A percentile compares a stretch with the other conserved stretches of the same genome.
Evolutionary conservation across 352 stramenopile genomes (phyloP).

Genomic region (Peronosclerospora sorghi): DNA sequence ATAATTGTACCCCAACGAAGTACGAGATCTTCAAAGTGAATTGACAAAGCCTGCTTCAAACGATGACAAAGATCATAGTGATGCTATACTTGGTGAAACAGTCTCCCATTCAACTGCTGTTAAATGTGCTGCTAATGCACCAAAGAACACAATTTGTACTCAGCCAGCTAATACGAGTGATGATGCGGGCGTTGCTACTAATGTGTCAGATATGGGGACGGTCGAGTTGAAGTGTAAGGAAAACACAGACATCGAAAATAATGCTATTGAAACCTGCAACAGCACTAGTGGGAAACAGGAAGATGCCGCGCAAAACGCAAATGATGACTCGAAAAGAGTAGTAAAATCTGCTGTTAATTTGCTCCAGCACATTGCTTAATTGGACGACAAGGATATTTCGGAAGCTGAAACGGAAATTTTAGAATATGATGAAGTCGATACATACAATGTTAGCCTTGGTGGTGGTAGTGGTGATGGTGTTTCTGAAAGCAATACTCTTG

Average conservation of each 20-base stretch:
- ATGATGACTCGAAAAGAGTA: not conserved
- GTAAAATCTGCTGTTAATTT: not conserved
- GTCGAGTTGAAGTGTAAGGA: slow-evolving; percentile 25
- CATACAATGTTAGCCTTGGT: slow-evolving; percentile 27
- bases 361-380: slow-evolving; percentile 2
- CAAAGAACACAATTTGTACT: not conserved
- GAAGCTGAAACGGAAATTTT: slow-evolving; percentile 29
- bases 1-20: not conserved
- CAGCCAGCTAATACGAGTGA: not conserved
- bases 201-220: slow-evolving; percentile 25
- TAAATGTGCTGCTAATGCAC: not conserved
- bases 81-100: not conserved
- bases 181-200: slow-evolving; percentile 4
- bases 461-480: slow-evolving; percentile 33
- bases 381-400: slow-evolving; percentile 19
- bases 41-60: not conserved
- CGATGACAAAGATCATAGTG: not conserved
- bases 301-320: not conserved
- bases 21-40: not conserved
- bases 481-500: not conserved
- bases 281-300: not conserved
- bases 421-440: slow-evolving; percentile 18
- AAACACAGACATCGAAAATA: not conserved
- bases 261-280: not conserved
- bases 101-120: not conserved